Evolutionary conservation across 2,329 filamentous ascomycete species (phyloP).

Genomic region (Aureobasidium vineae): DNA sequence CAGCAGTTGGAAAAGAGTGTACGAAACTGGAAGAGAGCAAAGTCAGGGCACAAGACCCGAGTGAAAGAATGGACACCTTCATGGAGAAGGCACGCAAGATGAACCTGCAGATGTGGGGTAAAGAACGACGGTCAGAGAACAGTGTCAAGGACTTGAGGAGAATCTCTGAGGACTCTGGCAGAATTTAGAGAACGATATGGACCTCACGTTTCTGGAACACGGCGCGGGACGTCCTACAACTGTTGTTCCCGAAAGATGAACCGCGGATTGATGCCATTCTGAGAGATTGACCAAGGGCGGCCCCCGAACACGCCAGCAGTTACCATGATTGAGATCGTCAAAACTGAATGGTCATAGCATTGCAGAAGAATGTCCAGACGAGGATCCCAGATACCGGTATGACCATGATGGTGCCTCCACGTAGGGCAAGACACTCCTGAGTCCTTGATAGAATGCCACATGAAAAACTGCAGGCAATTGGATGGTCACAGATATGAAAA

Average conservation of each 20-base stretch:
- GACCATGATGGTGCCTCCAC: neutral
- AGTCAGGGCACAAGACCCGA: neutral
- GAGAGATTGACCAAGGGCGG: neutral
- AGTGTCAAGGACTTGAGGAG: neutral
- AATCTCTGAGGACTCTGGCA: neutral
- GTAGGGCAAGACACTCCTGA: neutral
- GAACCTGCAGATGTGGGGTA: neutral
- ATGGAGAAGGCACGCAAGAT: slow-evolving; percentile 6
- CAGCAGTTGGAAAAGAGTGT: slow-evolving; percentile 13
- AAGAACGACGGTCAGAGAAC: neutral
- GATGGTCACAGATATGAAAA: neutral
- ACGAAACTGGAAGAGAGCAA: neutral
- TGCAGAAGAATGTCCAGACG: neutral
- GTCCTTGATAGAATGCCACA: neutral
- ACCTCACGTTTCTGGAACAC: neutral
- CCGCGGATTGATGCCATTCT: no score
- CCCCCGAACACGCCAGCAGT: neutral
- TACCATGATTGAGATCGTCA: slow-evolving; percentile 3
- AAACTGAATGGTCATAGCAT: neutral
- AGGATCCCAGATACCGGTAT: neutral
- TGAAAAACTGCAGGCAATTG: neutral
- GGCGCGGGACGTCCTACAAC: neutral
- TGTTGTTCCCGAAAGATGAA: neutral
- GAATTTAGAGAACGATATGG: neutral
- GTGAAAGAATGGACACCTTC: slow-evolving; percentile 22